These are phyloP conservation scores for Lecanicillium sp. DNA, from an alignment of 2,329 filamentous ascomycete species.

Conservation along the genomic window DNA sequence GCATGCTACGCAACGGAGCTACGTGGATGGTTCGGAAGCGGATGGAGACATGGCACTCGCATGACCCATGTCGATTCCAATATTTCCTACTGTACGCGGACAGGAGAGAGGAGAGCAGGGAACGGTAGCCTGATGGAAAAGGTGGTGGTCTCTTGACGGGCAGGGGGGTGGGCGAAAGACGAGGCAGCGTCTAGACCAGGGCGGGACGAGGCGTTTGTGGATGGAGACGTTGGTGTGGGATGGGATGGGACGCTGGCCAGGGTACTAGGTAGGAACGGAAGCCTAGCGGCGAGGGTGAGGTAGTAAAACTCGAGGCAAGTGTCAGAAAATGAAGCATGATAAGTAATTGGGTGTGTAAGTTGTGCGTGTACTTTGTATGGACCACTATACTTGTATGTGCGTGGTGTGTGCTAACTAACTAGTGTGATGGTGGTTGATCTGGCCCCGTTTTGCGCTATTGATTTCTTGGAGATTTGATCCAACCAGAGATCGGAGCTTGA, in stretches of 20 bases:
- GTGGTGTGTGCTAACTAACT: not conserved
- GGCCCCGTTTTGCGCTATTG: not conserved
- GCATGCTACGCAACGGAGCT: conserved; percentile 6
- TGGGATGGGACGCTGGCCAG: too few relatives aligned
- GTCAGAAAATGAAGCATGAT: too few relatives aligned
- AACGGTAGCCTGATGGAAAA: conserved; percentile 1
- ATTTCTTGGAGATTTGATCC: conserved; percentile 1
- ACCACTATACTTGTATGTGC: not conserved
- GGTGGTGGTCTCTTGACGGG: not conserved
- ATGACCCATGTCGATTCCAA: not conserved
- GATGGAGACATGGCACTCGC: not conserved
- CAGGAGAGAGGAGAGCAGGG: too few relatives aligned
- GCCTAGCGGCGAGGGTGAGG: too few relatives aligned
- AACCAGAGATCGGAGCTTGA: conserved; percentile 1
- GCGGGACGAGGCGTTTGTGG: conserved; percentile 3
- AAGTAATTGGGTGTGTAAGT: too few relatives aligned
- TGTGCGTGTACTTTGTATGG: too few relatives aligned
- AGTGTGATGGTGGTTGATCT: not conserved
- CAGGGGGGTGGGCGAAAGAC: not conserved
- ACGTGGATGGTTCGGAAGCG: conserved; percentile 1
- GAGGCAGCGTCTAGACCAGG: not conserved
- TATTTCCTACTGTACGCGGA: too few relatives aligned
- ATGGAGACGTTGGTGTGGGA: too few relatives aligned
- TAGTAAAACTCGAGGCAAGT: too few relatives aligned
- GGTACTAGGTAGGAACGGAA: too few relatives aligned